A percentile compares a stretch with the other conserved stretches of the same genome.
phyloP scores from a whole-genome alignment of 2,329 filamentous ascomycete species.

The Cercospora berteroae region DNA sequence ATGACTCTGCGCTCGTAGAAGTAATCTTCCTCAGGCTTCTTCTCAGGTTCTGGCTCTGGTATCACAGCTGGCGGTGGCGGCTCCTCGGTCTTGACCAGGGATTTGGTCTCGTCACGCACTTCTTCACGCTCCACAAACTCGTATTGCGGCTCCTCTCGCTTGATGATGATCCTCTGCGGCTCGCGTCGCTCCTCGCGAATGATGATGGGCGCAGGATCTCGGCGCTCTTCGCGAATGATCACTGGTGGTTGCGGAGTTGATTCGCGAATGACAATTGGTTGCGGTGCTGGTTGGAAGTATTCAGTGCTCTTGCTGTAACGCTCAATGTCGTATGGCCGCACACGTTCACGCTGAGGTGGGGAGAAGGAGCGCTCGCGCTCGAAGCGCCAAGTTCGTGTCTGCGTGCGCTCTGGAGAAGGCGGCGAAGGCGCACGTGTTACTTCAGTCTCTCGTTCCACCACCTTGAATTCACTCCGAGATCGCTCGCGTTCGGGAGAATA shows the following conservation, averaged over 20 bases:
- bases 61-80: slow-evolving; percentile 35
- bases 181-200: slow-evolving; percentile 52
- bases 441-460: slow-evolving; percentile 40
- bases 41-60: slow-evolving; percentile 33
- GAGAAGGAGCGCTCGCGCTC: slow-evolving; percentile 52
- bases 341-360: slow-evolving; percentile 40
- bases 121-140: slow-evolving; percentile 59
- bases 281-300: slow-evolving; percentile 50
- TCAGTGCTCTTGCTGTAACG: slow-evolving; percentile 55
- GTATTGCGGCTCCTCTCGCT: slow-evolving; percentile 57
- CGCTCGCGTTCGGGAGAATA: slow-evolving; percentile 25
- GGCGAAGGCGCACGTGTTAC: slow-evolving; percentile 38
- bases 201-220: slow-evolving; percentile 50
- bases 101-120: slow-evolving; percentile 48
- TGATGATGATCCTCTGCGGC: slow-evolving; percentile 51
- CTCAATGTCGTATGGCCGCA: slow-evolving; percentile 48
- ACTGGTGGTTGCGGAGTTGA: slow-evolving; percentile 45
- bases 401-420: slow-evolving; percentile 43
- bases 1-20: slow-evolving; percentile 59
- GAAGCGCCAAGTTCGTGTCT: slow-evolving; percentile 53
- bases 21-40: slow-evolving; percentile 54
- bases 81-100: slow-evolving; percentile 44
- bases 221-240: slow-evolving; percentile 55
- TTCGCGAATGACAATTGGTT: slow-evolving; percentile 53
- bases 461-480: slow-evolving; percentile 39